phyloP scores from a whole-genome alignment of 345 rosid genomes.

The Moringa oleifera region DNA sequence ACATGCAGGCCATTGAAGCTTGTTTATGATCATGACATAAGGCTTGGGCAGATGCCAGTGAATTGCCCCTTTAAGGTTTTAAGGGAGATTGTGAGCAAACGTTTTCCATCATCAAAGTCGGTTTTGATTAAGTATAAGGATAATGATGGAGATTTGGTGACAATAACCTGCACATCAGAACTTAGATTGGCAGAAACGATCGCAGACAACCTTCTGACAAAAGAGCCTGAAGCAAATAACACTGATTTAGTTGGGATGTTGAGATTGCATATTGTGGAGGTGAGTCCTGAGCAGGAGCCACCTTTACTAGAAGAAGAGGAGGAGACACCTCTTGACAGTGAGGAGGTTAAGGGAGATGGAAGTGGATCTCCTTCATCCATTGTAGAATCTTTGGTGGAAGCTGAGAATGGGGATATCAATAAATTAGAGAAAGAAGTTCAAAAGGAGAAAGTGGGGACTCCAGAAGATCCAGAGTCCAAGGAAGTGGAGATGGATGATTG shows the following conservation, averaged over 20 bases:
- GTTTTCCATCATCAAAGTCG: slow-evolving; percentile 81
- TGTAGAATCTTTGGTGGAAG: slow-evolving; percentile 41
- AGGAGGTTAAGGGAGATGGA: slow-evolving; percentile 57
- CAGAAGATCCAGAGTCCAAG: slow-evolving; percentile 69
- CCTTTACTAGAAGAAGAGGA: slow-evolving; percentile 64
- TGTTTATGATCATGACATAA: slow-evolving; percentile 88
- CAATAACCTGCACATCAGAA: slow-evolving; percentile 70
- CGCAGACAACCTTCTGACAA: slow-evolving; percentile 47
- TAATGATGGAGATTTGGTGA: slow-evolving; percentile 89
- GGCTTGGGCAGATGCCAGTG: slow-evolving; percentile 83
- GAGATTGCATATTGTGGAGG: slow-evolving; percentile 90
- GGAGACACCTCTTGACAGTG: slow-evolving; percentile 54
- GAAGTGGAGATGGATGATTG: slow-evolving; percentile 98
- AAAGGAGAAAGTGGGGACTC: slow-evolving; percentile 45
- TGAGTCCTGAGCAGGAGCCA: slow-evolving; percentile 90
- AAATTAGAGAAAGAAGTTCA: slow-evolving; percentile 45
- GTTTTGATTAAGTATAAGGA: slow-evolving; percentile 87
- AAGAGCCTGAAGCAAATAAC: slow-evolving; percentile 56
- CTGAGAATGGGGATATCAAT: slow-evolving; percentile 40
- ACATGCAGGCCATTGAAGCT: slow-evolving; percentile 75
- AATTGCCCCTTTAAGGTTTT: slow-evolving; percentile 69
- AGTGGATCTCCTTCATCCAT: slow-evolving; percentile 43
- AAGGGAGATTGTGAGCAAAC: slow-evolving; percentile 72
- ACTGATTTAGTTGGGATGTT: slow-evolving; percentile 54
- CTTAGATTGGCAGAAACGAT: slow-evolving; percentile 70